Percentiles rank a stretch among this genome's conserved stretches.
These are phyloP conservation scores for Dissoconium aciculare DNA, from an alignment of 2,329 filamentous ascomycete genomes.

Conservation along the genomic window DNA sequence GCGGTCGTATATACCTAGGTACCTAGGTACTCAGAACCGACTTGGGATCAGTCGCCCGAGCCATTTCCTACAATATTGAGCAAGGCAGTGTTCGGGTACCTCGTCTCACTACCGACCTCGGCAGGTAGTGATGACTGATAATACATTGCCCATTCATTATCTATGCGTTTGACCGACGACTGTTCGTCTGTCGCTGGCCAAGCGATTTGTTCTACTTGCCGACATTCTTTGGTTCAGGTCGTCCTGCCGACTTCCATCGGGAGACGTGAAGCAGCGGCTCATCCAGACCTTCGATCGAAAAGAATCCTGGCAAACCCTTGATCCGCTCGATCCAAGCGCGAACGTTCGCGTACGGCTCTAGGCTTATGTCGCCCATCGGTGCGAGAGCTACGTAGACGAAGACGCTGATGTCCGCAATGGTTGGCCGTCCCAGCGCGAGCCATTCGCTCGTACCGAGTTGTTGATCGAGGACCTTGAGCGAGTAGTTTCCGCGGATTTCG, in stretches of 20 bases:
- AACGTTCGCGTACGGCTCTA: constrained; percentile 8
- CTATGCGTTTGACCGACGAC: too few species aligned
- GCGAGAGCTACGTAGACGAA: constrained; percentile 14
- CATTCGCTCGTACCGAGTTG: constrained; percentile 2
- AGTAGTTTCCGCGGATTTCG: constrained; percentile 7
- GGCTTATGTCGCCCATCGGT: constrained; percentile 12
- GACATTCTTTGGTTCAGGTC: not conserved
- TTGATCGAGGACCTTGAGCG: constrained; percentile 6
- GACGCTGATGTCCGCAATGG: constrained; percentile 11
- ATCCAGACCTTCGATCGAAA: constrained; percentile 6
- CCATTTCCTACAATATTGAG: too few species aligned
- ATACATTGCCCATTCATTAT: too few species aligned
- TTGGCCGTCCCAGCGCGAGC: constrained; percentile 6
- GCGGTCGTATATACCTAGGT: too few species aligned
- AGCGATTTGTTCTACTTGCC: too few species aligned
- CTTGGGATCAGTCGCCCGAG: too few species aligned
- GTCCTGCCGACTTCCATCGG: not conserved
- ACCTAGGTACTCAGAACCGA: too few species aligned
- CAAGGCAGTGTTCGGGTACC: too few species aligned
- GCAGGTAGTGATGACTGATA: too few species aligned
- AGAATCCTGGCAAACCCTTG: constrained; percentile 5
- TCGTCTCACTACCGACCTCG: too few species aligned
- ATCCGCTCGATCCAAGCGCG: constrained; percentile 6
- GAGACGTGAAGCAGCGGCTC: constrained; percentile 1
- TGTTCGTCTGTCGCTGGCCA: too few species aligned